Base-by-base conservation (phyloP, 768 basidiomycete genomes). In the Sporobolomyces pararoseus region DNA sequence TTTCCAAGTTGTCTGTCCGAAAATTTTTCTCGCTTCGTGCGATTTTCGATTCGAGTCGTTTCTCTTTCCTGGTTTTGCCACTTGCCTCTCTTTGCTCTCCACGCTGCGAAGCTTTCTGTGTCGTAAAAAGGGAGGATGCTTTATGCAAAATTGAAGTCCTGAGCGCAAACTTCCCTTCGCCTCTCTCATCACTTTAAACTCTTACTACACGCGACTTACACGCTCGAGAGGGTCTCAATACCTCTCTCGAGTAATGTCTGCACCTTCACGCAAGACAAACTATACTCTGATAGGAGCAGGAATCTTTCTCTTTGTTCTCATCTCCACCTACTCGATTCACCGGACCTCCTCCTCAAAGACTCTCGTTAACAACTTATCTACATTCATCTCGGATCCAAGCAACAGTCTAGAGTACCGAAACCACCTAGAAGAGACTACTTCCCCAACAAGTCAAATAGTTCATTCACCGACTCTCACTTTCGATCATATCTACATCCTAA, bases 401-500 rank as follows among this genome's bases (percentile, higher is more conserved):
- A 34, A 66, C 53, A 7, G 31, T n/a, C 58, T 65, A 7, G 7
- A 19, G 9, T 74, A 74, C 66, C 66, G 73, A 12, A 37, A 62
- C 10, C 62, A 70, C 60, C 69, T 74, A 61, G 73, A 74, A n/a
- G 10, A 9, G 27, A 65, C 68, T 9, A 74, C 73, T 5, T 68
- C 66, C 10, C 73, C 66, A 1, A 2, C 46, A 1, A 27, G 57
- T 7, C 69, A 72, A 29, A 50, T 63, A 27, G 23, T 31, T 5
- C 74, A 76, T 58, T 71, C 72, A 34, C 63, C 72, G 9, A 77
- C 77, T 6, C 66, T 77, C 58, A 72, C 74, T 4, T 77, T 77
- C 65, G 67, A 72, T 58, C 68, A 73, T 55, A 77, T 77, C 54
- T 76, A 77, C 50, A 76, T 78, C 39, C 68, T 78, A 46, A 75